Percentiles rank a stretch among this genome's conserved stretches.
These are phyloP conservation scores for Pichia gijzeniarum DNA, from an alignment of 805 yeast species.

Conservation along the genomic window DNA sequence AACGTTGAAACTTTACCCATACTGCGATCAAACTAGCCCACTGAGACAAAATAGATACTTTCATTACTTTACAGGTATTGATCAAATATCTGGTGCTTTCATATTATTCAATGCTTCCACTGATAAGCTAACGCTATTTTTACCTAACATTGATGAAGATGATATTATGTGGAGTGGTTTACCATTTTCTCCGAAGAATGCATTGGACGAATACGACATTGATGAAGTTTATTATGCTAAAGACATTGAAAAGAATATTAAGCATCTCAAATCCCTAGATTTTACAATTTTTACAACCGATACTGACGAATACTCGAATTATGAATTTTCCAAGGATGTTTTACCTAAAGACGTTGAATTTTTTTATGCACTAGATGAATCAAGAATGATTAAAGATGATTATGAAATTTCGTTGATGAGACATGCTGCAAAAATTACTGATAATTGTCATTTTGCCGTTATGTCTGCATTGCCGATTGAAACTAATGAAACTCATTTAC, in stretches of 20 bases:
- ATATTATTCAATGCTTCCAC: constrained; percentile 48
- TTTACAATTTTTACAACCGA: constrained; percentile 46
- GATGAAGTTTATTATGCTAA: constrained; percentile 67
- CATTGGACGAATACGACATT: constrained; percentile 61
- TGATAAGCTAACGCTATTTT: constrained; percentile 61
- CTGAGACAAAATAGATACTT: constrained; percentile 90
- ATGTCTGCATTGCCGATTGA: constrained; percentile 91
- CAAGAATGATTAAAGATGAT: constrained; percentile 78
- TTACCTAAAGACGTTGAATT: constrained; percentile 42
- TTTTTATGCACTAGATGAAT: constrained; percentile 75
- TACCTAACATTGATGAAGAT: constrained; percentile 80
- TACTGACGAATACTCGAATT: constrained; percentile 38
- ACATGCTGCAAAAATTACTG: constrained; percentile 80
- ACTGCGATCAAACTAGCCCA: constrained; percentile 72
- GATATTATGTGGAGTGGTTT: constrained; percentile 96
- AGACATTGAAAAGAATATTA: constrained; percentile 39
- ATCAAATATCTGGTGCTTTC: constrained; percentile 65
- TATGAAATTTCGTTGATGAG: constrained; percentile 72
- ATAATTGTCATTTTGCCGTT: constrained; percentile 82
- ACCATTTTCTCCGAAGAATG: constrained; percentile 66
- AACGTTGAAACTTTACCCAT: constrained; percentile 51
- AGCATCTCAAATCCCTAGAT: constrained; percentile 25
- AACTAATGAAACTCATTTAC: constrained; percentile 81
- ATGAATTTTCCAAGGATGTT: constrained; percentile 32
- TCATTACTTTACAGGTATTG: constrained; percentile 77